Evolutionary conservation across 2,329 filamentous ascomycete genomes (phyloP).

Genomic region (Elsinoe australis): DNA sequence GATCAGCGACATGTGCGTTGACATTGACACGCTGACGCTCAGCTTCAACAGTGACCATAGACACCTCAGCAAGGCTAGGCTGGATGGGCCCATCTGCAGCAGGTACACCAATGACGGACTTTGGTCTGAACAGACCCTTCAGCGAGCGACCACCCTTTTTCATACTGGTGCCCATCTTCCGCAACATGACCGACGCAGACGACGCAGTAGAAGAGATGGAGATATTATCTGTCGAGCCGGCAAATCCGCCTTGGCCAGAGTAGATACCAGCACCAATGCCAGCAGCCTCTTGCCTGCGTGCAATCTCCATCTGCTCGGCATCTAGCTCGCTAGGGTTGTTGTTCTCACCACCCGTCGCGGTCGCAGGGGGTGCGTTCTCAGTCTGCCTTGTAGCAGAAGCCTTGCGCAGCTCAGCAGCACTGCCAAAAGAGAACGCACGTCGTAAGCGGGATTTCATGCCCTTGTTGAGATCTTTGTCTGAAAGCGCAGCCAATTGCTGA

Average conservation of each 20-base stretch:
- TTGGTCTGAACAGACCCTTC: constrained; percentile 89
- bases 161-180: constrained; percentile 98
- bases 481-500: constrained; percentile 78
- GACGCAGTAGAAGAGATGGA: constrained; percentile 86
- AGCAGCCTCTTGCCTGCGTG: constrained; percentile 81
- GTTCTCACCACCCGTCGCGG: constrained; percentile 23
- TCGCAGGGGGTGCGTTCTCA: constrained; percentile 41
- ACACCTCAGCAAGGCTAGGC: constrained; percentile 73
- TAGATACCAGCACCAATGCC: constrained; percentile 94
- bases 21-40: constrained; percentile 79
- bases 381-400: constrained; percentile 40
- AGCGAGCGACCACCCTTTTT: constrained; percentile 88
- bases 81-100: constrained; percentile 57
- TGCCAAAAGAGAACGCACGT: constrained; percentile 93
- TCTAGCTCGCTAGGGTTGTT: constrained; percentile 42
- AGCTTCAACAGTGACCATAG: constrained; percentile 92
- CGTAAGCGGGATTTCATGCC: constrained; percentile 83
- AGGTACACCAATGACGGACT: constrained; percentile 75
- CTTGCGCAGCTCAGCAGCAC: constrained; percentile 79
- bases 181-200: constrained; percentile 85
- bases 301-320: constrained; percentile 84
- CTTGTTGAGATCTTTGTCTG: constrained; percentile 66
- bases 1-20: constrained; percentile 59
- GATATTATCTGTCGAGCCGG: constrained; percentile 87
- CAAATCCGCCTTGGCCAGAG: constrained; percentile 74